Evolutionary conservation across 768 basidiomycete species (phyloP).

Genomic region (Pisolithus sp.): DNA sequence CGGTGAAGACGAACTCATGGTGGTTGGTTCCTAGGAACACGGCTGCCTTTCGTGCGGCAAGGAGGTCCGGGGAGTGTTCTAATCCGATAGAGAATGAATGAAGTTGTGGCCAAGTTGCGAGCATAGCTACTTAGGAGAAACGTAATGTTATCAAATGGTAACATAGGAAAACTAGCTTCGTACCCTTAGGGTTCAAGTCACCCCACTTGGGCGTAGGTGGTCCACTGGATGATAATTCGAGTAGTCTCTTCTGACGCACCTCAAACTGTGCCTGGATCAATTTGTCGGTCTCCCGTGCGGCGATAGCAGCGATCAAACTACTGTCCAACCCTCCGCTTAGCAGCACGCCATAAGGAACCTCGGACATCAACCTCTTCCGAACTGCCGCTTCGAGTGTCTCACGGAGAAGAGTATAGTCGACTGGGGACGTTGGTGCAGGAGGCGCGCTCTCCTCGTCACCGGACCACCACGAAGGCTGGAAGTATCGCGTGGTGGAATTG

Average conservation of each 20-base stretch:
- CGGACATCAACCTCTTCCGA: slow-evolving; percentile 92
- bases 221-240: slow-evolving; percentile 44
- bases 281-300: slow-evolving; percentile 91
- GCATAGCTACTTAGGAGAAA: slow-evolving; percentile 43
- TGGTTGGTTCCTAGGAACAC: slow-evolving; percentile 91
- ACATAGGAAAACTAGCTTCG: slow-evolving; percentile 5
- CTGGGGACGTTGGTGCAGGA: slow-evolving; percentile 46
- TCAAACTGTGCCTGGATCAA: slow-evolving; percentile 75
- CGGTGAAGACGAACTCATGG: slow-evolving; percentile 97
- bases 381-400: slow-evolving; percentile 88
- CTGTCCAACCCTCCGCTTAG: slow-evolving; percentile 94
- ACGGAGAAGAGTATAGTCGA: slow-evolving; percentile 65
- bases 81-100: slow-evolving; percentile 98
- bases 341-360: slow-evolving; percentile 96
- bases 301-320: slow-evolving; percentile 92
- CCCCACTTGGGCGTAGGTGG: slow-evolving; percentile 44
- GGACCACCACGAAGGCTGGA: slow-evolving; percentile 82
- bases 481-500: slow-evolving; percentile 76
- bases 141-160: not conserved
- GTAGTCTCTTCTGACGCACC: slow-evolving; percentile 53
- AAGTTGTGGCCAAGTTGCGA: slow-evolving; percentile 89
- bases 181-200: slow-evolving; percentile 50
- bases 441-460: slow-evolving; percentile 66
- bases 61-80: slow-evolving; percentile 88
- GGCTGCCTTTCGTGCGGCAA: slow-evolving; percentile 91